Percentiles rank a stretch among this genome's conserved stretches.
phyloP scores from a whole-genome alignment of 345 rosid genomes.

The Eucalyptus pauciflora region DNA sequence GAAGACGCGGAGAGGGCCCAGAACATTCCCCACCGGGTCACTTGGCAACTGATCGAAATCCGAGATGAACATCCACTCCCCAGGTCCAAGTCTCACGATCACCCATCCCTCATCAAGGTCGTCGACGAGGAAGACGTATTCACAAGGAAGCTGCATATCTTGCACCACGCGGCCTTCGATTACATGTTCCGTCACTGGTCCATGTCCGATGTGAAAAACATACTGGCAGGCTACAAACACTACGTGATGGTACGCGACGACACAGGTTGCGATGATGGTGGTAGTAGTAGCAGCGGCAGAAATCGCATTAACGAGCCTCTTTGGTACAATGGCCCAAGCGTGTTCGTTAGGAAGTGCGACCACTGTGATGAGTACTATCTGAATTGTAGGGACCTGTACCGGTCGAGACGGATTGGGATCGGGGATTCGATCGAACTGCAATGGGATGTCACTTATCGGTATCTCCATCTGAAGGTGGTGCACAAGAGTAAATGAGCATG shows the following conservation, averaged over 20 bases:
- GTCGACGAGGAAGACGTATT: not conserved
- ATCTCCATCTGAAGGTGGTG: not conserved
- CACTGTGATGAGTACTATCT: not conserved
- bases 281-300: not conserved
- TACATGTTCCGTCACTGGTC: not conserved
- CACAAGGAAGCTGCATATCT: not conserved
- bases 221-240: not conserved
- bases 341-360: not conserved
- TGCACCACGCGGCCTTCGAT: not conserved
- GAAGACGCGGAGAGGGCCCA: not conserved
- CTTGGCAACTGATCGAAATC: not conserved
- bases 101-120: not conserved
- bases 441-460: not conserved
- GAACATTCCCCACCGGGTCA: not conserved
- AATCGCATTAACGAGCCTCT: not conserved
- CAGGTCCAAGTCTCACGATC: not conserved
- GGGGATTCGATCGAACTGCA: not conserved
- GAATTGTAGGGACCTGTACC: not conserved
- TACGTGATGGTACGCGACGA: not conserved
- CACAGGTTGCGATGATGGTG: not conserved
- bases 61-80: not conserved
- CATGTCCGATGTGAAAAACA: not conserved
- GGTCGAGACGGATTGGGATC: not conserved
- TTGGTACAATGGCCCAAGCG: not conserved
- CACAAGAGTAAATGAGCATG: not conserved